phyloP scores from a whole-genome alignment of 495 filamentous ascomycete species.

The Coniosporium apollinis region DNA sequence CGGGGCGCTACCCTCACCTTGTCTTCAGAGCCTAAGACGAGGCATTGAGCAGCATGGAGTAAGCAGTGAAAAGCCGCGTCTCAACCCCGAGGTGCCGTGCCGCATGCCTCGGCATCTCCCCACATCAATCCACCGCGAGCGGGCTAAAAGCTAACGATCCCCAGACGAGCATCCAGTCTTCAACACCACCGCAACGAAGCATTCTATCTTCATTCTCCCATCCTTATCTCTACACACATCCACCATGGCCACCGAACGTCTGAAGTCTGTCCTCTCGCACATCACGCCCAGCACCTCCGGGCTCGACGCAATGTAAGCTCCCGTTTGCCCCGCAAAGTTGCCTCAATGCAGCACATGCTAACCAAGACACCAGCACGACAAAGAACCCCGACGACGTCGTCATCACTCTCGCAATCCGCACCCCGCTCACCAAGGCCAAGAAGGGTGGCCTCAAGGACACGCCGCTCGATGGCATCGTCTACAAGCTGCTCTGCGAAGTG shows the following conservation, averaged over 20 bases:
- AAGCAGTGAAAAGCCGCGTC: too few relatives aligned
- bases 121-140: too few relatives aligned
- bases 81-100: too few relatives aligned
- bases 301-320: slow-evolving; percentile 57
- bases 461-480: slow-evolving; percentile 68
- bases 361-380: slow-evolving; percentile 45
- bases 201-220: too few relatives aligned
- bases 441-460: slow-evolving; percentile 94
- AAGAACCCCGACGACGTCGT: slow-evolving; percentile 96
- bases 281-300: slow-evolving; percentile 52
- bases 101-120: too few relatives aligned
- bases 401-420: slow-evolving; percentile 78
- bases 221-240: too few relatives aligned
- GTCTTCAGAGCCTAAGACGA: too few relatives aligned
- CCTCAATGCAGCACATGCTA: background rate
- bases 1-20: too few relatives aligned
- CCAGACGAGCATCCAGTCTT: too few relatives aligned
- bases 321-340: slow-evolving; percentile 4
- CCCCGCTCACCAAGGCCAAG: slow-evolving; percentile 64
- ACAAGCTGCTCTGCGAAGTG: slow-evolving; percentile 62
- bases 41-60: too few relatives aligned
- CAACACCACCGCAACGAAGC: too few relatives aligned
- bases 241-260: slow-evolving; percentile 71
- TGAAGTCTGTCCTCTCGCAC: slow-evolving; percentile 76
- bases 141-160: too few relatives aligned